These are phyloP conservation scores for Neurospora sp. DNA, from an alignment of 495 filamentous ascomycete genomes.

Conservation along the genomic window DNA sequence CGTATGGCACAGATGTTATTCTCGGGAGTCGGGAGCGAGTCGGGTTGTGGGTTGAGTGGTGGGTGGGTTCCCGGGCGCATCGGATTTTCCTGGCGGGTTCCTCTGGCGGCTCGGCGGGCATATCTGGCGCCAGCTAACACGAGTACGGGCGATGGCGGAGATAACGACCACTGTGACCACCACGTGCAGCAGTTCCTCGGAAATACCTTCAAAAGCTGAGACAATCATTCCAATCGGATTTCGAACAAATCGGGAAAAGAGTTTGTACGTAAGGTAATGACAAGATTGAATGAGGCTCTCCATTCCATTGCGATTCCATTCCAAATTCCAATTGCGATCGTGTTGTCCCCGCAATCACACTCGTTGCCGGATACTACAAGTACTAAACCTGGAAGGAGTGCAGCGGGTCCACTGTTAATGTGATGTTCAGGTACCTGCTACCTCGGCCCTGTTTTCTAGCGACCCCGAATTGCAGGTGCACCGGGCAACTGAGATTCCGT, in stretches of 20 bases:
- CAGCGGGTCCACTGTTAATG: too few relatives aligned
- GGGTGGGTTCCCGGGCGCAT: neutral
- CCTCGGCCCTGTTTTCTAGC: neutral
- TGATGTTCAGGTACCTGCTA: too few relatives aligned
- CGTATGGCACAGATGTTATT: neutral
- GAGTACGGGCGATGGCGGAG: neutral
- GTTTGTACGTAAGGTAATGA: neutral
- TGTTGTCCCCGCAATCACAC: neutral
- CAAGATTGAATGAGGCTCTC: neutral
- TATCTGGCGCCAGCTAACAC: neutral
- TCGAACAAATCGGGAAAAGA: neutral
- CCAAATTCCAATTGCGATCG: too few relatives aligned
- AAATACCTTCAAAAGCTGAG: neutral
- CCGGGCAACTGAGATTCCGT: neutral
- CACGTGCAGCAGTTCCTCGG: neutral
- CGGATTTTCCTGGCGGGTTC: neutral
- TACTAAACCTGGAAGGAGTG: too few relatives aligned
- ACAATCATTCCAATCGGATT: neutral
- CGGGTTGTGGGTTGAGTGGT: neutral
- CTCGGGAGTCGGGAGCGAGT: too few relatives aligned
- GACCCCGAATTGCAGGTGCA: neutral
- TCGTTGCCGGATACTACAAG: neutral
- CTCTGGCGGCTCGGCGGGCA: neutral
- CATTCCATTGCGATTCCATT: neutral
- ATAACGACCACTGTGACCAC: neutral